Base-by-base conservation (phyloP, 768 basidiomycete species). In the Pisolithus sp. region DNA sequence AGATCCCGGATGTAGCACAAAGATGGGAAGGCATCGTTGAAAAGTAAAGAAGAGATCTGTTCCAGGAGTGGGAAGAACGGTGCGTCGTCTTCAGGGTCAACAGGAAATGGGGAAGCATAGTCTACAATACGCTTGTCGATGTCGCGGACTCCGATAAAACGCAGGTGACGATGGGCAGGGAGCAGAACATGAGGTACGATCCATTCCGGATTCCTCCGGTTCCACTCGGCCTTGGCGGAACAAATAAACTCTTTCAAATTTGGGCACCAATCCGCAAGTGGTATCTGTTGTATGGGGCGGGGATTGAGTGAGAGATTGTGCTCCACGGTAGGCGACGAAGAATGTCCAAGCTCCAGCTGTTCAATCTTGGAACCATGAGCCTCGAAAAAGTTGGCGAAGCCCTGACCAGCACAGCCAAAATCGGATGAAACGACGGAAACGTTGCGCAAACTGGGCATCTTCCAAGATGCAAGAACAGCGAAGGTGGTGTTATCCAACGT, bases 121-220 rank as follows among this genome's bases (percentile, higher is more conserved):
- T 78, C 78, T 13, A 72, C 57, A 21, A 88, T 66, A 51, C 85
- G 75, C 54, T 77, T 75, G 64, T 86, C 82, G 61, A 88, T 80
- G 57, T 84, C 85, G 18, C 85, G 75, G 52, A 89, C 81, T 8
- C 83, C 86, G 51, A 88, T 88, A 49, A 87, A 73, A 63, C 80
- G 68, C 10, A 89, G 64, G 7, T 70, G 71, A 0, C 79, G 76
- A 60, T 89, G 86, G 1, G 79, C 63, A 17, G 85, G 83, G 20
- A 89, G 73, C 6, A 89, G 69, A 38, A 85, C 73, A 50, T 89
- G 86, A 3, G 86, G 85, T 13, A 86, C 83, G 59, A 88, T 87
- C 86, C 86, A 88, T 60, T 89, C 85, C 0, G 86, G 86, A 48
- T 71, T 75, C 57, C 81, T 76, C 86, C 86, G 88, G 55, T 87